Percentiles rank a stretch among this genome's conserved stretches.
phyloP scores from a whole-genome alignment of 2,329 filamentous ascomycete genomes.

The Phoma sp. region DNA sequence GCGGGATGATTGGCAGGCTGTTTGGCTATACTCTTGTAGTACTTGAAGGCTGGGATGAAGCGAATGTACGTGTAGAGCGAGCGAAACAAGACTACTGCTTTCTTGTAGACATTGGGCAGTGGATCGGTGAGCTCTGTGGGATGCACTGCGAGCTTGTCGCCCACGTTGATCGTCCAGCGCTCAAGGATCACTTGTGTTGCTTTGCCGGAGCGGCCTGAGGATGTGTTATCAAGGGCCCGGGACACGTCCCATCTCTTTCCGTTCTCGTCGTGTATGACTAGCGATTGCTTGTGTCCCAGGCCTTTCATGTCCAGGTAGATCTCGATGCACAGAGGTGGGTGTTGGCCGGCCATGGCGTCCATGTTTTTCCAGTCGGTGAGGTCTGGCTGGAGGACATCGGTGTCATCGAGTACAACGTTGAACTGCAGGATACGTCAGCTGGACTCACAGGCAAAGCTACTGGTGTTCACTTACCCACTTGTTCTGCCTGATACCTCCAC shows the following conservation, averaged over 20 bases:
- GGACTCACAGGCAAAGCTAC: background rate
- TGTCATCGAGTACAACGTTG: constrained; percentile 92
- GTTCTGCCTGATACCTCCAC: constrained; percentile 72
- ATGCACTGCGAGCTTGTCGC: constrained; percentile 61
- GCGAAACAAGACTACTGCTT: constrained; percentile 92
- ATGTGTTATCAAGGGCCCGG: constrained; percentile 75
- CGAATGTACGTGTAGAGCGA: constrained; percentile 83
- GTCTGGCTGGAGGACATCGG: constrained; percentile 83
- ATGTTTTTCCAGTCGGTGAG: constrained; percentile 81
- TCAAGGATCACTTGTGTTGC: constrained; percentile 82
- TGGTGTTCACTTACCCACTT: constrained; percentile 75
- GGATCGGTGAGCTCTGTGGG: constrained; percentile 64
- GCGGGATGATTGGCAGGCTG: constrained; percentile 65
- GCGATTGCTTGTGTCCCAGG: constrained; percentile 81
- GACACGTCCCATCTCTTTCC: constrained; percentile 93
- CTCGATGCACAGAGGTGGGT: constrained; percentile 86
- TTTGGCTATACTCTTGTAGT: constrained; percentile 77
- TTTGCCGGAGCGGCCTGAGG: constrained; percentile 49
- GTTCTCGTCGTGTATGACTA: constrained; percentile 86
- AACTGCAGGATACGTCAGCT: constrained; percentile 65
- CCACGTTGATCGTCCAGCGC: constrained; percentile 86
- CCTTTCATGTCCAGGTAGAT: constrained; percentile 82
- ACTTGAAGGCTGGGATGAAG: constrained; percentile 85
- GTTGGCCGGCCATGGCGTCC: constrained; percentile 76
- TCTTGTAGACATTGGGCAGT: constrained; percentile 93